These are phyloP conservation scores for Ballota nigra DNA, from an alignment of 257 asterid species.

Conservation along the genomic window DNA sequence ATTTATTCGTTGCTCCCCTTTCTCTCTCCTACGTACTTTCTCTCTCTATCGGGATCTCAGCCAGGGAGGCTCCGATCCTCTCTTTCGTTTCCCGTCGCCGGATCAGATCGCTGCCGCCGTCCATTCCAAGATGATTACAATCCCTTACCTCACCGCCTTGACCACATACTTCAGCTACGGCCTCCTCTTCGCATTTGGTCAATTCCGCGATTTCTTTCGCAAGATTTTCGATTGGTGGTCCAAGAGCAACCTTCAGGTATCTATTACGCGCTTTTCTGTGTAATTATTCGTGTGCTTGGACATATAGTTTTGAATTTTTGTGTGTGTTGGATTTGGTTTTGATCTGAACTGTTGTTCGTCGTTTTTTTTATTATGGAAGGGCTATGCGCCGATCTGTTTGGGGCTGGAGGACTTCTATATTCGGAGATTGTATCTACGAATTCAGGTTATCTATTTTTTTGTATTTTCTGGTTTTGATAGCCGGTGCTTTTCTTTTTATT, in stretches of 20 bases:
- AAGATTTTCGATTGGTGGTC: conserved; percentile 73
- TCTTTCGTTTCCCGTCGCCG: conserved; percentile 28
- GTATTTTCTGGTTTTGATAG: not conserved
- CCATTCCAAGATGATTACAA: conserved; percentile 65
- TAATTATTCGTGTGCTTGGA: not conserved
- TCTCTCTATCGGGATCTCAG: conserved; percentile 31
- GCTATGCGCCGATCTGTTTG: conserved; percentile 98
- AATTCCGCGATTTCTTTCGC: conserved; percentile 85
- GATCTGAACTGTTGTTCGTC: conserved; percentile 17
- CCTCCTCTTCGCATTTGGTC: conserved; percentile 93
- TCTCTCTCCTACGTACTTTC: conserved; percentile 21
- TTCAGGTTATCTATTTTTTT: conserved; percentile 56
- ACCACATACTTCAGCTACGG: conserved; percentile 96
- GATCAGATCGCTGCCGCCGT: conserved; percentile 41
- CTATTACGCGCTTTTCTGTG: not conserved
- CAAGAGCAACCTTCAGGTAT: conserved; percentile 72
- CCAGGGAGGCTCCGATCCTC: conserved; percentile 30
- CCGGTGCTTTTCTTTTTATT: not conserved
- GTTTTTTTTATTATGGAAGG: conserved; percentile 44
- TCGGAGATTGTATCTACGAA: conserved; percentile 81
- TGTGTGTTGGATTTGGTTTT: conserved; percentile 8
- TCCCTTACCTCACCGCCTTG: conserved; percentile 89
- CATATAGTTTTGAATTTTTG: not conserved
- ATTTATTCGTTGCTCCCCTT: not conserved
- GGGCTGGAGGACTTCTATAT: conserved; percentile 97